A percentile compares a stretch with the other conserved stretches of the same genome.
phyloP scores from a whole-genome alignment of 2,329 filamentous ascomycete genomes.

The Arthrobotrys sphaeroides region DNA sequence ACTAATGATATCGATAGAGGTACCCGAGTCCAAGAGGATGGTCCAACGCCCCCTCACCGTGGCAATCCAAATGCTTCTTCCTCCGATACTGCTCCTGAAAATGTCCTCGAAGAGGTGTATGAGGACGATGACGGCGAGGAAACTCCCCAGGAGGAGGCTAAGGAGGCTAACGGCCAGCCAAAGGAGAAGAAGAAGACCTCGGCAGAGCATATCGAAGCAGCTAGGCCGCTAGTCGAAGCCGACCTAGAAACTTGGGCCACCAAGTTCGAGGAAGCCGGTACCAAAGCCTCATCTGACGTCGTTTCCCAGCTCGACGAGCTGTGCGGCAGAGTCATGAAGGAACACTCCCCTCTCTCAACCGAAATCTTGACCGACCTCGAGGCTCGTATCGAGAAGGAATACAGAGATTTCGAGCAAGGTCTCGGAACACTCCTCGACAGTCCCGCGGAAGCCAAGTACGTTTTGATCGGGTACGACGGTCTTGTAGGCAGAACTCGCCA shows the following conservation, averaged over 20 bases:
- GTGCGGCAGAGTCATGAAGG: constrained; percentile 50
- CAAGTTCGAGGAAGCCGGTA: constrained; percentile 84
- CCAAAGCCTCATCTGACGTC: constrained; percentile 79
- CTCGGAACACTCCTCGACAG: constrained; percentile 67
- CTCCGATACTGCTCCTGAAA: constrained; percentile 39
- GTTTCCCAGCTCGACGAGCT: constrained; percentile 71
- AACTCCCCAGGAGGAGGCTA: constrained; percentile 57
- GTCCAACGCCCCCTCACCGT: constrained; percentile 55
- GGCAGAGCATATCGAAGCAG: constrained; percentile 63
- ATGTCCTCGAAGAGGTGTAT: constrained; percentile 28
- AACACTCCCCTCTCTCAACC: constrained; percentile 50
- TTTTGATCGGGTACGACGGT: constrained; percentile 56
- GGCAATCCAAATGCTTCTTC: constrained; percentile 46
- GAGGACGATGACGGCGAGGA: constrained; percentile 54
- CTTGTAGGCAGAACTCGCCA: constrained; percentile 74
- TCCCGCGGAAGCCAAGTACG: constrained; percentile 35
- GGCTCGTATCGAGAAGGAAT: constrained; percentile 72
- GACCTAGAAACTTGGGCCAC: constrained; percentile 87
- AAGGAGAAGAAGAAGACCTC: constrained; percentile 62
- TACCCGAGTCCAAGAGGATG: constrained; percentile 38
- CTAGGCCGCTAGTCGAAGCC: constrained; percentile 74
- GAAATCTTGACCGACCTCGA: constrained; percentile 66
- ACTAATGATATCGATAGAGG: constrained; percentile 14
- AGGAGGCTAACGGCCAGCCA: constrained; percentile 61
- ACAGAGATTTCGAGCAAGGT: constrained; percentile 72